These are phyloP conservation scores for Aureobasidium musti DNA, from an alignment of 2,329 filamentous ascomycete species.

Conservation along the genomic window DNA sequence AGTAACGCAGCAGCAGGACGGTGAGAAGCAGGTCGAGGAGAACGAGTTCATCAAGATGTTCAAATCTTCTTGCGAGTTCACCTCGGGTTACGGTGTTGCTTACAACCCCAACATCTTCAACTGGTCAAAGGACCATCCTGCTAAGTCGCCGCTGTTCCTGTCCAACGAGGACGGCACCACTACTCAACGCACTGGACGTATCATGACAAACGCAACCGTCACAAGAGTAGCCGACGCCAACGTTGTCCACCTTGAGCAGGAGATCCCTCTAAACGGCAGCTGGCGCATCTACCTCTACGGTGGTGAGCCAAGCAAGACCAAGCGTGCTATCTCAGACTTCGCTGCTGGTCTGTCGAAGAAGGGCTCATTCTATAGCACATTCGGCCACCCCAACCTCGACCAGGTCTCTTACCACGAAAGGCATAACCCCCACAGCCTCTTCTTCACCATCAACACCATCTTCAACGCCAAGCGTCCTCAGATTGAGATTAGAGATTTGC, in stretches of 20 bases:
- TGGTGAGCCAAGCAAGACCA: constrained; percentile 64
- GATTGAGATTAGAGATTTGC: constrained; percentile 71
- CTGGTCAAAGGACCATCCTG: constrained; percentile 73
- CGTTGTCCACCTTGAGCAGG: constrained; percentile 85
- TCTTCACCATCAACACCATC: constrained; percentile 77
- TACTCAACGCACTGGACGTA: constrained; percentile 70
- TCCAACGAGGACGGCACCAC: constrained; percentile 56
- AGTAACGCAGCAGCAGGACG: constrained; percentile 62
- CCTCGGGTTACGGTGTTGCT: constrained; percentile 84
- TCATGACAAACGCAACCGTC: constrained; percentile 76
- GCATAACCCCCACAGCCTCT: constrained; percentile 80
- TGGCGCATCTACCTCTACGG: constrained; percentile 86
- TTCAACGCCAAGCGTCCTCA: constrained; percentile 67
- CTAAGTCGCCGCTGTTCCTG: constrained; percentile 69
- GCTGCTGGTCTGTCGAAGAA: constrained; percentile 64
- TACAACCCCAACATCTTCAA: constrained; percentile 83
- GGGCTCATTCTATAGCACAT: constrained; percentile 70
- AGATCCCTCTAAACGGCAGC: constrained; percentile 82
- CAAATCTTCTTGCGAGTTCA: constrained; percentile 90
- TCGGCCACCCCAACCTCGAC: constrained; percentile 62
- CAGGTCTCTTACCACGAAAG: constrained; percentile 73
- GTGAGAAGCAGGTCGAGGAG: constrained; percentile 51
- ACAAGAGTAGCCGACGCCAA: constrained; percentile 88
- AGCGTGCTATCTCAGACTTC: constrained; percentile 68
- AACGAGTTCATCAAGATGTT: constrained; percentile 87